phyloP scores from a whole-genome alignment of 2,329 filamentous ascomycete species.

The Fusarium penzigii region DNA sequence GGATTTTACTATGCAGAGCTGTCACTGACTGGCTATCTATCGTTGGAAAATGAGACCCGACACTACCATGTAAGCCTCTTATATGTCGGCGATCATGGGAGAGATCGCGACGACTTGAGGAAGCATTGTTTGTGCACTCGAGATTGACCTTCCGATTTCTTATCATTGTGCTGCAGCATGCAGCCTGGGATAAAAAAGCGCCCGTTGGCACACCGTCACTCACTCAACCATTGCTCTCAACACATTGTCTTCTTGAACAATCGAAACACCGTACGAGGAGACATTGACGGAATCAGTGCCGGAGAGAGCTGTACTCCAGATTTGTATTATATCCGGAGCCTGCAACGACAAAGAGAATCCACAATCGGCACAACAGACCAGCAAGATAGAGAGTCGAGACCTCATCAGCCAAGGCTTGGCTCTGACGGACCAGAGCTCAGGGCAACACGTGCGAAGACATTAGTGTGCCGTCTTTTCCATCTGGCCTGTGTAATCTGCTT shows the following conservation, averaged over 20 bases:
- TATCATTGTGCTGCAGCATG: no score
- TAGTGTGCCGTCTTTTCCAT: slow-evolving; percentile 26
- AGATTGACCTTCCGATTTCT: no score
- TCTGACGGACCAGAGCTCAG: slow-evolving; percentile 18
- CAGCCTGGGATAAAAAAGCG: no score
- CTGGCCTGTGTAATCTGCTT: slow-evolving; percentile 21
- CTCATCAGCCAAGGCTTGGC: slow-evolving; percentile 31
- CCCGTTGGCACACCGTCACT: no score
- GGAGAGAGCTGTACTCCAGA: neutral
- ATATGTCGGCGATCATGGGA: neutral
- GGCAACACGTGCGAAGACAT: slow-evolving; percentile 15
- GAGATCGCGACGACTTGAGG: neutral
- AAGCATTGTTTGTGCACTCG: no score
- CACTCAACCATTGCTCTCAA: no score
- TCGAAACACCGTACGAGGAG: no score
- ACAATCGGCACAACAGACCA: slow-evolving; percentile 13
- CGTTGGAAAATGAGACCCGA: slow-evolving; percentile 10
- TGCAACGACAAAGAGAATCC: slow-evolving; percentile 14
- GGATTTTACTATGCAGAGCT: slow-evolving; percentile 6
- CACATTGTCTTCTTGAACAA: no score
- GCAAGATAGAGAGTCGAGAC: slow-evolving; percentile 26
- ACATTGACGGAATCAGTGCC: no score
- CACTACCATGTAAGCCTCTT: slow-evolving; percentile 1
- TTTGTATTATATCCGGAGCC: neutral
- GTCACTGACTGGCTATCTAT: slow-evolving; percentile 23